Conservation (phyloP, 1,284 basidiomycete species). For the Tetrapyrgos nigripes region DNA sequence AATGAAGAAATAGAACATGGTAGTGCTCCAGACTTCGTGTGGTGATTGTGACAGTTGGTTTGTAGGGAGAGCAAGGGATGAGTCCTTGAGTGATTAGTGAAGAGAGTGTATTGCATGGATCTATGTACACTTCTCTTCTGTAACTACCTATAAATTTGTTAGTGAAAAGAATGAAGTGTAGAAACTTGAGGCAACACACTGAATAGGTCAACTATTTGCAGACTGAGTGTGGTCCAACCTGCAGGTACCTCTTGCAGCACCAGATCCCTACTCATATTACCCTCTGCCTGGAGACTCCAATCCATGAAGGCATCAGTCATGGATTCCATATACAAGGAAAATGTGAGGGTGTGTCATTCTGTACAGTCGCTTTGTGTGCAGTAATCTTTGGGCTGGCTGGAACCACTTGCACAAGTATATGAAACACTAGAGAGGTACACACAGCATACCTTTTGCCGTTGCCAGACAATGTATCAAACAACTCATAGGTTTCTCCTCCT, state of each 20-base stretch:
- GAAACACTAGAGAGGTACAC: too few relatives aligned
- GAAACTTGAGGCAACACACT: neutral
- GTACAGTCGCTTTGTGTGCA: neutral
- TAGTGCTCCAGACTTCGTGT: conserved; percentile 16
- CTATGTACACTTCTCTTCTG: neutral
- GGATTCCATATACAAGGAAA: too few relatives aligned
- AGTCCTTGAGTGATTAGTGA: neutral
- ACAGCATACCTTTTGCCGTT: too few relatives aligned
- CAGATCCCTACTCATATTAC: neutral
- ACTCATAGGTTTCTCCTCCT: conserved; percentile 11
- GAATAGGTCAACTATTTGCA: neutral
- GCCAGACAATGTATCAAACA: too few relatives aligned
- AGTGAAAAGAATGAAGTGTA: neutral
- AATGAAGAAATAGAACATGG: conserved; percentile 11
- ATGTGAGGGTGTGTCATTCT: neutral
- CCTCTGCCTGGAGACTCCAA: neutral
- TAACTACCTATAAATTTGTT: neutral
- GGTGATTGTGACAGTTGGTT: conserved; percentile 8
- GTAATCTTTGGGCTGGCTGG: neutral
- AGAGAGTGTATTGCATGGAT: too few relatives aligned
- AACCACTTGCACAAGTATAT: neutral
- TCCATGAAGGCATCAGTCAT: neutral
- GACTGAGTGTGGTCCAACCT: neutral
- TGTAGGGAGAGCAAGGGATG: conserved; percentile 6
- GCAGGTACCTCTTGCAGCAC: neutral